phyloP scores from a whole-genome alignment of 805 yeast genomes.

The Nakazawaea ishiwadae region DNA sequence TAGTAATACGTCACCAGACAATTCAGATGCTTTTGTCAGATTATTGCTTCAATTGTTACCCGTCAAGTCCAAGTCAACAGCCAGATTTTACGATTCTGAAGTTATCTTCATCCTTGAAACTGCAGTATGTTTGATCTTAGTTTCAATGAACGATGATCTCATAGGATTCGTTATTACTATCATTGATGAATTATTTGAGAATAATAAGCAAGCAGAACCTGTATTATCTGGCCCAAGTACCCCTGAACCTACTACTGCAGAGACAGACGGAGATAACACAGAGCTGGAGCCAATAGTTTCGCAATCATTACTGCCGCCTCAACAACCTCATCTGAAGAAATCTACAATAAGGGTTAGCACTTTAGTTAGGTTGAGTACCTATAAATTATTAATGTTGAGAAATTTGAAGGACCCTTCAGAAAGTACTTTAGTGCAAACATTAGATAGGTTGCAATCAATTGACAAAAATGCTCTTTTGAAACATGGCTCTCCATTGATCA shows the following conservation, averaged over 20 bases:
- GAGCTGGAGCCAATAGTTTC: not conserved
- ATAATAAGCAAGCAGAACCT: not conserved
- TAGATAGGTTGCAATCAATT: conserved; percentile 20
- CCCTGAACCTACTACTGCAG: conserved; percentile 5
- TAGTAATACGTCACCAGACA: conserved; percentile 29
- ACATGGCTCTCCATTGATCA: conserved; percentile 39
- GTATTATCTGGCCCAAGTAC: conserved; percentile 1
- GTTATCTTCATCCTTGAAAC: conserved; percentile 26
- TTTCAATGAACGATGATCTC: conserved; percentile 22
- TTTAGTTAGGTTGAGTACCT: conserved; percentile 42
- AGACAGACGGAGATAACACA: not conserved
- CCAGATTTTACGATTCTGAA: conserved; percentile 23
- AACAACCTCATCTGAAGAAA: not conserved
- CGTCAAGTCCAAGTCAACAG: conserved; percentile 14
- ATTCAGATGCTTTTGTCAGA: conserved; percentile 30
- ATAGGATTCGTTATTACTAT: conserved; percentile 13
- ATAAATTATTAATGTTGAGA: conserved; percentile 44
- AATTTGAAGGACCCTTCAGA: conserved; percentile 21
- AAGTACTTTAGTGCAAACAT: conserved; percentile 18
- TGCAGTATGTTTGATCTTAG: conserved; percentile 25
- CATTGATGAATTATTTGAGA: conserved; percentile 21
- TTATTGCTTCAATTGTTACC: conserved; percentile 32
- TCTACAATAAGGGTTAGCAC: conserved; percentile 22
- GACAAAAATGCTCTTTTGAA: conserved; percentile 41
- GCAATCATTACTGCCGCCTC: not conserved